Conservation (phyloP, 257 asterid genomes). For the Petrea volubilis region DNA sequence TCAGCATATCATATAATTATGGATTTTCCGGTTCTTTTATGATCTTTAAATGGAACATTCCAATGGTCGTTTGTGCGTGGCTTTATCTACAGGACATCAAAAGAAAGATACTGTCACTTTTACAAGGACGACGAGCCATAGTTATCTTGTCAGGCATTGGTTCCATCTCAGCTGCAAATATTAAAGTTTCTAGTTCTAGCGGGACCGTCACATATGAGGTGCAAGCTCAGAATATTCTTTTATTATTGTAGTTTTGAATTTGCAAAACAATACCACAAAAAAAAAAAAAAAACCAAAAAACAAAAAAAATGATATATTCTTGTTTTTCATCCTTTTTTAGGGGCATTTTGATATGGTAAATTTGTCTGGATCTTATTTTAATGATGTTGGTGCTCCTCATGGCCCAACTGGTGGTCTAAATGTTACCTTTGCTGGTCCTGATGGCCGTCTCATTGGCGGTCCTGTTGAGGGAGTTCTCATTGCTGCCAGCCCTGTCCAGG, state of each 20-base stretch:
- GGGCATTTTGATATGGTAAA: conserved; percentile 79
- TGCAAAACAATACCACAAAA: too few species aligned
- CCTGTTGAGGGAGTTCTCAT: conserved; percentile 80
- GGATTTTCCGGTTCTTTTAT: neutral
- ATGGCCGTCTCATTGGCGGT: conserved; percentile 86
- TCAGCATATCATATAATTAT: neutral
- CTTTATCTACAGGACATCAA: conserved; percentile 64
- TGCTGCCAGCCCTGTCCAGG: conserved; percentile 89
- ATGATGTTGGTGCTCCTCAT: conserved; percentile 47
- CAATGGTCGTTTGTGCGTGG: neutral
- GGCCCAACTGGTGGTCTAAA: conserved; percentile 63
- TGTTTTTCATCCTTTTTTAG: conserved; percentile 33
- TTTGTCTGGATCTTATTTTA: conserved; percentile 69
- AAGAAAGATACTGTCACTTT: conserved; percentile 58
- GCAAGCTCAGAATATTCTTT: conserved; percentile 24
- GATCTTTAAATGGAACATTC: neutral
- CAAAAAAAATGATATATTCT: too few species aligned
- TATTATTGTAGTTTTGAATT: neutral
- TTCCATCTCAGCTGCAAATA: conserved; percentile 70
- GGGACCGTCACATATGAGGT: conserved; percentile 88
- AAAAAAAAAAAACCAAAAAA: too few species aligned
- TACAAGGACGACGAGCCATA: conserved; percentile 63
- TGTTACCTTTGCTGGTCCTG: conserved; percentile 76
- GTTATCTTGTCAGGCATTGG: conserved; percentile 77
- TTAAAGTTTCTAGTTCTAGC: conserved; percentile 59